Evolutionary conservation across 2,329 filamentous ascomycete genomes (phyloP), one percentile per base, ranked within the genome.

Genomic region (Colletotrichum nymphaeae): DNA sequence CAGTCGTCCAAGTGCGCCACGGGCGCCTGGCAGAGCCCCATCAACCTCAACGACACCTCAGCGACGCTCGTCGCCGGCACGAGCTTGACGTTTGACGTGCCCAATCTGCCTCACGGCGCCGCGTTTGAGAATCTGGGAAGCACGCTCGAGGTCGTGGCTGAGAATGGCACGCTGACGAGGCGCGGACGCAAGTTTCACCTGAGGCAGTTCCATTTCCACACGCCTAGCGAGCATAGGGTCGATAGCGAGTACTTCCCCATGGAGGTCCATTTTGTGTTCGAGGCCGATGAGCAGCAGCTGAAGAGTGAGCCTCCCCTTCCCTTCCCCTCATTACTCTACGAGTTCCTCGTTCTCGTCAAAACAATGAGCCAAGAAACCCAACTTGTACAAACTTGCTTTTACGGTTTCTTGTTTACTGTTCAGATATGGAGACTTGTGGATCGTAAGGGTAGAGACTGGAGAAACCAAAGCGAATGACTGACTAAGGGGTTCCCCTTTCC

Each of bases 191-290:
- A 81, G 19, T 90, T 86, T 78, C 77, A 75, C 0, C 81, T 90
- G 16, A 81, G 80, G 59, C 89, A 91, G 76, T 91, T 90, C 81
- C 89, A 91, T 79, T 89, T 91, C 81, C 90, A 91, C 77, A 88
- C 88, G 0, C 89, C 90, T 0, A 88, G 87, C 56, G 90, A 92
- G 82, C 90, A 92, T 76, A 84, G 86, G 59, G 81, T 91, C 78
- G 75, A 84, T 77, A 79, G 84, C 8, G 81, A 83, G 74, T 78
- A 81, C 76, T 85, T 79, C 68, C 81, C 83, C 16, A 76, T 84
- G 73, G 84, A 86, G 74, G 80, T 83, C 30, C 84, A 85, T 76
- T 84, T 85, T 74, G 84, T 86, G 8, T 83, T 84, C 66, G 76
- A 83, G 70, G 77, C 77, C 46, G 77, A 75, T 4, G 80, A 78